phyloP scores from a whole-genome alignment of 768 basidiomycete genomes.

The Boletus sensibilis region DNA sequence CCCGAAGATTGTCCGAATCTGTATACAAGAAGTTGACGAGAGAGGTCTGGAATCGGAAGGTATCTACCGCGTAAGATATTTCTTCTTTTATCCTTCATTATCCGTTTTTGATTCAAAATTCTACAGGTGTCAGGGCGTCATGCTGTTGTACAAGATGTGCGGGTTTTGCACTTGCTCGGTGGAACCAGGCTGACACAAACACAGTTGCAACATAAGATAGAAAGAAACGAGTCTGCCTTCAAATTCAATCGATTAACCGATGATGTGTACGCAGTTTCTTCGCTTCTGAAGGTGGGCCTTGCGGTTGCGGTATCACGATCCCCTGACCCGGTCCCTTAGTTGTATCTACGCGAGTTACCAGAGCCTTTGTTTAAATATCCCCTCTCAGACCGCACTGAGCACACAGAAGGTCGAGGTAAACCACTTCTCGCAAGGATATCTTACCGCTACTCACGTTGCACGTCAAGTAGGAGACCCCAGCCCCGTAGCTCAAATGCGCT shows the following conservation, averaged over 20 bases:
- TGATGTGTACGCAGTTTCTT: slow-evolving; percentile 82
- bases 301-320: not conserved
- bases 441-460: not conserved
- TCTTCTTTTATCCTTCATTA: not conserved
- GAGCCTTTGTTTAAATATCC: slow-evolving; percentile 87
- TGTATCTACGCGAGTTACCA: slow-evolving; percentile 83
- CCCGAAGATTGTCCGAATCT: slow-evolving; percentile 78
- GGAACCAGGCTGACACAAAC: slow-evolving; percentile 3
- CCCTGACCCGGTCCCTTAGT: slow-evolving; percentile 35
- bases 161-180: slow-evolving; percentile 14
- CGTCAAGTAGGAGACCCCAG: slow-evolving; percentile 61
- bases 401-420: slow-evolving; percentile 74
- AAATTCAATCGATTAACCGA: slow-evolving; percentile 67
- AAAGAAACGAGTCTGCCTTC: slow-evolving; percentile 77
- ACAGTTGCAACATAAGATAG: slow-evolving; percentile 83
- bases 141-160: slow-evolving; percentile 78
- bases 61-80: slow-evolving; percentile 64
- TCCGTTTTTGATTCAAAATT: slow-evolving; percentile 2
- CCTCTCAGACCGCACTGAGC: slow-evolving; percentile 76
- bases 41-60: slow-evolving; percentile 78
- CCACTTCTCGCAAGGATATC: not conserved
- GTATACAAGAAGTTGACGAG: slow-evolving; percentile 79
- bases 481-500: slow-evolving; percentile 74
- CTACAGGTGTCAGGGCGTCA: slow-evolving; percentile 78
- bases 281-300: slow-evolving; percentile 70